phyloP scores from a whole-genome alignment of 192 early-diverging fungal genomes.

The Mortierella hygrophila region DNA sequence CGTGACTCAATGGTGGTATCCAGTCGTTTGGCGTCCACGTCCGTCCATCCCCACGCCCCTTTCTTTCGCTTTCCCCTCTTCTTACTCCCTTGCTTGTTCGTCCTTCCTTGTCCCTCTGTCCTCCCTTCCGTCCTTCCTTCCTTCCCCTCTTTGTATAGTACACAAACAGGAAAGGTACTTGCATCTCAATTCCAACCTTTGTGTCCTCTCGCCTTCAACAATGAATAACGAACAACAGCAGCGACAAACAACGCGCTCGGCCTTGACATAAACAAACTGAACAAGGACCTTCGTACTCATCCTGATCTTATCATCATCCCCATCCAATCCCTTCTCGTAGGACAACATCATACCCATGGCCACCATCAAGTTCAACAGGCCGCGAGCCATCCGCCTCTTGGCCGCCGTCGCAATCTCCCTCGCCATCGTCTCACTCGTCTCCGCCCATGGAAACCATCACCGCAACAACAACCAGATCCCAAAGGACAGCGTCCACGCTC shows the following conservation, averaged over 20 bases:
- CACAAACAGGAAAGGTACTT: too few relatives aligned
- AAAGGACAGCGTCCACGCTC: slow-evolving; percentile 40
- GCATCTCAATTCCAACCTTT: too few relatives aligned
- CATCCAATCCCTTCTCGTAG: background rate
- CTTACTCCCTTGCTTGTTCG: background rate
- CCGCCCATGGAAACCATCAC: slow-evolving; percentile 34
- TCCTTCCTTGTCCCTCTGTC: background rate
- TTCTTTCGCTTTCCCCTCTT: background rate
- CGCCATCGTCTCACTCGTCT: slow-evolving; percentile 22
- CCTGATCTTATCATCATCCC: background rate
- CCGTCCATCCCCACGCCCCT: background rate
- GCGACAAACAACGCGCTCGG: too few relatives aligned
- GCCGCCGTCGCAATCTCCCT: slow-evolving; percentile 12
- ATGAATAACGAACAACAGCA: too few relatives aligned
- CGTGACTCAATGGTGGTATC: too few relatives aligned
- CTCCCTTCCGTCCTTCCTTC: background rate
- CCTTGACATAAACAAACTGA: too few relatives aligned
- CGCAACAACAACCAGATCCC: slow-evolving; percentile 25
- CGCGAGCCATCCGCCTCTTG: slow-evolving; percentile 32
- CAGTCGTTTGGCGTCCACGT: too few relatives aligned
- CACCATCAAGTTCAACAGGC: slow-evolving; percentile 37
- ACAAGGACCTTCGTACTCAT: background rate
- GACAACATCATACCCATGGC: slow-evolving; percentile 18
- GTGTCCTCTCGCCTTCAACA: too few relatives aligned
- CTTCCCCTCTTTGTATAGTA: too few relatives aligned